Evolutionary conservation across 805 yeast genomes (phyloP).

Genomic region (Crinitomyces ghanaensis): DNA sequence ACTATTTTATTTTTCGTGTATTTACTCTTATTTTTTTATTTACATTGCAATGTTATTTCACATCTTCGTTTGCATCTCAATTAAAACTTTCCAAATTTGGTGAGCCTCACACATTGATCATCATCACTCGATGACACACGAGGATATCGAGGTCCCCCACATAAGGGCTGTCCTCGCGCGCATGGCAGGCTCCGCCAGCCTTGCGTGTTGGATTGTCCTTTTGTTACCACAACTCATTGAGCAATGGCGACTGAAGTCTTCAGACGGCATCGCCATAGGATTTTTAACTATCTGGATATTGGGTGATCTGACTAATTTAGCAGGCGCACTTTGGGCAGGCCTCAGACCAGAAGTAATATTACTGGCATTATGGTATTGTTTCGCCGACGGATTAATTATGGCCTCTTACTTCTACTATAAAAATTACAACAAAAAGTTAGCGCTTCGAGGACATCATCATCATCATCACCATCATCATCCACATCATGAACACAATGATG

Average conservation of each 20-base stretch:
- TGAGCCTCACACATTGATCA: background rate
- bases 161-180: conserved; percentile 43
- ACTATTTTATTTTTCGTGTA: too few species aligned
- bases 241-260: conserved; percentile 62
- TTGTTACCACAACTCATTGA: conserved; percentile 69
- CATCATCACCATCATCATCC: conserved; percentile 4
- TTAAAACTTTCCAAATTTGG: too few species aligned
- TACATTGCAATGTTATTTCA: too few species aligned
- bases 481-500: background rate
- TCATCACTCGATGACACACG: background rate
- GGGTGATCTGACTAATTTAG: conserved; percentile 59
- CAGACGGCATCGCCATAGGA: conserved; percentile 64
- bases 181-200: conserved; percentile 53
- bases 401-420: conserved; percentile 46
- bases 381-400: conserved; percentile 54
- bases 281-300: conserved; percentile 59
- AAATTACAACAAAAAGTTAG: conserved; percentile 10
- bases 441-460: conserved; percentile 4
- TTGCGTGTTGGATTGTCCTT: conserved; percentile 72
- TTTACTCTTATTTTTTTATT: too few species aligned
- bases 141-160: conserved; percentile 8
- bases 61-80: too few species aligned
- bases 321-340: conserved; percentile 60
- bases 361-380: conserved; percentile 65
- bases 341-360: conserved; percentile 58